Base-by-base conservation (phyloP, 129 eudicot genomes). In the Centrapalus pauciflorus region DNA sequence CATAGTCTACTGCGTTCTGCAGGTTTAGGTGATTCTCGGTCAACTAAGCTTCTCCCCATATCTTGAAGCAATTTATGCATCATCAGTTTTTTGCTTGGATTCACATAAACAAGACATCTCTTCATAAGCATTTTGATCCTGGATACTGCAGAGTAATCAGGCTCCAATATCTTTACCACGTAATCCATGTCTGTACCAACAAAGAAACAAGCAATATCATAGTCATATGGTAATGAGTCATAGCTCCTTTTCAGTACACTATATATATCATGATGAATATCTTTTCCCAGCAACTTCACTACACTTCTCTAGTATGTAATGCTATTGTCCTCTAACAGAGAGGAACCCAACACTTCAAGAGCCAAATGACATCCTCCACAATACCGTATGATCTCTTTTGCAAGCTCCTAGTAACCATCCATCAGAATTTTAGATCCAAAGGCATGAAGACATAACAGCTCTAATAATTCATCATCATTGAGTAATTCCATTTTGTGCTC, bases 201-300 rank as follows among this genome's bases (percentile, higher is more conserved):
- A 64, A 75, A 80, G 55, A 80, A 80, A 65, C 80, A 80, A 65
- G 81, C 77, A 55, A 80, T 80, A 29, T 55, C 67, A 4, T 72
- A 29, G n/a, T 52, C 43, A 23, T 69, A 19, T 7, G 40, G 66
- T 40, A 76, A 51, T 2, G 66, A 49, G 32, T 26, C 51, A 20
- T 25, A 70, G 66, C 81, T 70, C 2, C 30, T 59, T 26, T 10
- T 2, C 1, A 77, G 68, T 11, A 38, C 62, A 1, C 13, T 32
- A 1, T 32, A 20, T 0, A 77, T 69, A 30, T 57, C 19, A 41
- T 3, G 3, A 34, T 77, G 27, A 0, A 64, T 38, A 55, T 55
- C 68, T 2, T 4, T 33, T 33, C 25, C 73, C 56, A 77, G 33
- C 55, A 54, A 54, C 17, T 45, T 17, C 37, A 63, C 4, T n/a